These are phyloP conservation scores for Plenodomus lindquistii DNA, from an alignment of 2,329 filamentous ascomycete genomes.

Conservation along the genomic window DNA sequence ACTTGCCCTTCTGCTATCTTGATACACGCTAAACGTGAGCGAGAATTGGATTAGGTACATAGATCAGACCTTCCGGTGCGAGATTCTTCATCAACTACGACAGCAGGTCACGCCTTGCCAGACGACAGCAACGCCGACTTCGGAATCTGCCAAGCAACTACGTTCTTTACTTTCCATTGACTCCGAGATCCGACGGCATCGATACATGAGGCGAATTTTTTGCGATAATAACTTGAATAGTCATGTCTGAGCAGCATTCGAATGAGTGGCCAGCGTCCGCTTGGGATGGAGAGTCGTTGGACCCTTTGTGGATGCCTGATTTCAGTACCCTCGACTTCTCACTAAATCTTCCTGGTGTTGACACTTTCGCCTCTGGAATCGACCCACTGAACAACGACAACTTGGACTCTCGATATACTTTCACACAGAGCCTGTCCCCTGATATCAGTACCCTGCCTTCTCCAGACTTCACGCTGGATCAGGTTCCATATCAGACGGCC, in stretches of 20 bases:
- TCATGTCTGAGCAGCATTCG: constrained; percentile 8
- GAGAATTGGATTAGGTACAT: neutral
- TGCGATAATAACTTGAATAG: neutral
- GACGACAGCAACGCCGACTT: constrained; percentile 1
- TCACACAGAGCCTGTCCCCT: neutral
- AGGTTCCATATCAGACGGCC: neutral
- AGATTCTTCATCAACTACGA: neutral
- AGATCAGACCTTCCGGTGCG: neutral
- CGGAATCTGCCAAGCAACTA: constrained; percentile 1
- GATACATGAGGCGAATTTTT: neutral
- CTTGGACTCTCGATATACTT: neutral
- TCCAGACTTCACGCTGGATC: constrained; percentile 1
- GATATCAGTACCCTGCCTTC: neutral
- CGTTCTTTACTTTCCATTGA: neutral
- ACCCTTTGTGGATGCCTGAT: constrained; percentile 4
- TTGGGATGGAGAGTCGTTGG: constrained; percentile 6
- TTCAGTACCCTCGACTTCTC: constrained; percentile 4
- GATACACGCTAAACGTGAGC: too few relatives aligned
- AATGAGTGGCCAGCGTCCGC: constrained; percentile 1
- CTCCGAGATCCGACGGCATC: neutral
- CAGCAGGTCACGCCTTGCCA: neutral
- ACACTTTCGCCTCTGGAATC: constrained; percentile 1
- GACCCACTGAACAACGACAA: neutral
- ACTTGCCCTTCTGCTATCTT: too few relatives aligned
- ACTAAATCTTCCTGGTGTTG: neutral